Conservation (phyloP, 164 flowering plant genomes). For the Vitis amurensis region DNA sequence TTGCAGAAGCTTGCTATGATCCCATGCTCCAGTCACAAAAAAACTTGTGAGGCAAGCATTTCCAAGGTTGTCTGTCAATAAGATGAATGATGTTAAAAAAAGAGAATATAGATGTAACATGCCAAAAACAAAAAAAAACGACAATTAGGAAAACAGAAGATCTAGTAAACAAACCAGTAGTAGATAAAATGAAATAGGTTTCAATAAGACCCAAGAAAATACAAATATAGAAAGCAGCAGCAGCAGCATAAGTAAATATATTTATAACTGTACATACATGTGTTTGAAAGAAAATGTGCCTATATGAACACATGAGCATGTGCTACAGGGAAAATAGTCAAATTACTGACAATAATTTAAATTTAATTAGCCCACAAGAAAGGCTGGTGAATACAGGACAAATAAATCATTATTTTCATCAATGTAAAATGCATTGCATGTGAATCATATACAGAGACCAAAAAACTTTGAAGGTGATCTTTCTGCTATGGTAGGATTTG, state of each 20-base stretch:
- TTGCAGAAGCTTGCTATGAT: conserved; percentile 66
- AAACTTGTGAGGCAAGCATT: conserved; percentile 88
- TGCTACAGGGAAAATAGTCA: background rate
- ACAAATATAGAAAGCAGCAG: background rate
- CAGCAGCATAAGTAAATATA: background rate
- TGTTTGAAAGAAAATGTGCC: too few species aligned
- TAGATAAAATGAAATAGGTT: background rate
- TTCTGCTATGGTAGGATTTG: background rate
- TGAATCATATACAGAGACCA: background rate
- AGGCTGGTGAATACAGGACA: background rate
- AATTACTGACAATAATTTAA: background rate
- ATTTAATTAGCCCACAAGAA: background rate
- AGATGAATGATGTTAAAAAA: conserved; percentile 4
- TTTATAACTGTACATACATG: background rate
- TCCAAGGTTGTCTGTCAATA: conserved; percentile 75
- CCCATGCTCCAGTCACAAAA: conserved; percentile 89
- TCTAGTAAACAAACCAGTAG: background rate
- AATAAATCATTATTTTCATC: background rate
- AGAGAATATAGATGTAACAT: too few species aligned
- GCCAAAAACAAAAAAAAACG: too few species aligned
- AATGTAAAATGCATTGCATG: background rate
- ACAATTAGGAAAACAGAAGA: too few species aligned
- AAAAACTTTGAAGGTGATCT: background rate
- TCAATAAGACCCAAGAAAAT: background rate
- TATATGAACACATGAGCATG: background rate